These are phyloP conservation scores for Paralagenidium karlingii DNA, from an alignment of 352 stramenopile species.

Conservation along the genomic window DNA sequence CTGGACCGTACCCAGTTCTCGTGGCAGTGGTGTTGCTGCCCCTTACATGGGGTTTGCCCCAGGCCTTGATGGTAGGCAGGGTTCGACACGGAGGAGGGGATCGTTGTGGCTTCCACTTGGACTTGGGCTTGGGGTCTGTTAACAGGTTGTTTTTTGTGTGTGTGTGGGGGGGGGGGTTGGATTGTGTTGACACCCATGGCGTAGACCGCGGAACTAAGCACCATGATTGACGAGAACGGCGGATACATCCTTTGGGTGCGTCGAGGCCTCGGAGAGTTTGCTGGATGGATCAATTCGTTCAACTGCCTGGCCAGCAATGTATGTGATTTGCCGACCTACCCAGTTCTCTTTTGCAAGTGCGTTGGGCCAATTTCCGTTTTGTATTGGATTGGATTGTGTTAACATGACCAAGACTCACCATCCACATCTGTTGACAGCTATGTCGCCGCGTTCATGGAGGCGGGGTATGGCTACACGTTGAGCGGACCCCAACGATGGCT, in stretches of 20 bases:
- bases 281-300: conserved; percentile 75
- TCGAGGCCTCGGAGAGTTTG: conserved; percentile 60
- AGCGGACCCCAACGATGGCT: conserved; percentile 43
- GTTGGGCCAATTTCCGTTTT: not conserved
- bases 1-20: conserved; percentile 54
- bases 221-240: conserved; percentile 78
- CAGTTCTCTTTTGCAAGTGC: conserved; percentile 67
- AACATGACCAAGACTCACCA: not conserved
- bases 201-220: conserved; percentile 69
- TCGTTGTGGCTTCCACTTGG: not conserved
- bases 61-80: conserved; percentile 58
- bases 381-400: not conserved
- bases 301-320: conserved; percentile 79
- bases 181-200: no score
- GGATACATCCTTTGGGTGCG: conserved; percentile 82
- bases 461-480: conserved; percentile 36
- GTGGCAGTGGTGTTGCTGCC: conserved; percentile 57
- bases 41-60: conserved; percentile 73
- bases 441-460: conserved; percentile 59
- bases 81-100: not conserved
- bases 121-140: no score
- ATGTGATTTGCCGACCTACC: conserved; percentile 74
- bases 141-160: not conserved
- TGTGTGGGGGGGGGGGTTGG: not conserved
- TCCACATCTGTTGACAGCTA: conserved; percentile 23